Base-by-base conservation (phyloP, 2,329 filamentous ascomycete species). In the Kalmusia sp. region DNA sequence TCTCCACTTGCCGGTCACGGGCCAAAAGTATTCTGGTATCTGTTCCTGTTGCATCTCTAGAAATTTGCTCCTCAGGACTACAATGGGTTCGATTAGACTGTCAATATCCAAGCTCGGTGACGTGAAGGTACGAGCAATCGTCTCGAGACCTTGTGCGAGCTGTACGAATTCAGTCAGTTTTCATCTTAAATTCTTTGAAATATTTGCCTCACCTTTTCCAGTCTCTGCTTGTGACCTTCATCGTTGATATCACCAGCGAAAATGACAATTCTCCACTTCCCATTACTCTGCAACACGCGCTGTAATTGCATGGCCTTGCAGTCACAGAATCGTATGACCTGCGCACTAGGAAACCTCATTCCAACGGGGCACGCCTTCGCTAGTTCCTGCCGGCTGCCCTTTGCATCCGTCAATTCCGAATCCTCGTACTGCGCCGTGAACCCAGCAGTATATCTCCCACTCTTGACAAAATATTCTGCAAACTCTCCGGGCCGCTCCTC, bases 311-410 rank as follows among this genome's bases (percentile, higher is more conserved):
- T 71, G 0, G 82, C 78, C 54, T 80, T 82, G 1, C 84, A 85
- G 60, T 89, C 86, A 39, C 81, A 83, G 52, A 83, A 81, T 4
- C 85, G 75, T 15, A 88, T 80, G 0, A 88, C 83, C 61, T 84
- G 84, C 0, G 82, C 79, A 51, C 78, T 86, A 0, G 79, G 80
- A 31, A 82, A 72, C 25, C 80, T 65, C 78, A 81, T 81, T 0
- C 80, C 80, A 2, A 82, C 77, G 1, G 63, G 62, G 11, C 76
- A 61, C 41, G 69, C 75, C 38, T 37, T 72, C 2, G 71, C 80
- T 35, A 72, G 61, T n/a, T 61, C 72, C 37, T 76, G 61, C 0
- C 58, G 67, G 28, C 76, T 75, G 1, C 58, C 61, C 8, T 63
- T 57, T 11, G 64, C 59, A 9, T 72, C 72, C 1, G 79, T 82